phyloP scores from a whole-genome alignment of 2,329 filamentous ascomycete genomes.

The Lanzia echinophila region DNA sequence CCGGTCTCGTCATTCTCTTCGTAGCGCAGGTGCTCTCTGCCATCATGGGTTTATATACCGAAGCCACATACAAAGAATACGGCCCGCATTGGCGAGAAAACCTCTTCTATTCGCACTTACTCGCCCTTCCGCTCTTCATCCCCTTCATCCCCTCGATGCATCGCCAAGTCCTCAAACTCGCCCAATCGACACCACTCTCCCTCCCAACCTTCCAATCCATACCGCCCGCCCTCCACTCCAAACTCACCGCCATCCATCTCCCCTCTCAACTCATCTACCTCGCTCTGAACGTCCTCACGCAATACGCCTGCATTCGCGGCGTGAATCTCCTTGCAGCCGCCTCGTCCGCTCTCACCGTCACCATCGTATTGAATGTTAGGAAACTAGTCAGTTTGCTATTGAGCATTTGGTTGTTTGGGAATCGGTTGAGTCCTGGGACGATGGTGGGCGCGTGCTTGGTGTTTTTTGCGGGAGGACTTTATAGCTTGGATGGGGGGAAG shows the following conservation, averaged over 20 bases:
- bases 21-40: constrained; percentile 85
- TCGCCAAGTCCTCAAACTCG: constrained; percentile 57
- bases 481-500: constrained; percentile 60
- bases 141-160: constrained; percentile 62
- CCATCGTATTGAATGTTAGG: constrained; percentile 90
- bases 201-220: constrained; percentile 30
- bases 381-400: constrained; percentile 87
- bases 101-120: constrained; percentile 81
- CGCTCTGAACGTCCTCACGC: constrained; percentile 73
- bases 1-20: constrained; percentile 75
- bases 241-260: constrained; percentile 34
- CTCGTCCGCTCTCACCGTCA: constrained; percentile 88
- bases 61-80: constrained; percentile 79
- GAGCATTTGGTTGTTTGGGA: constrained; percentile 93
- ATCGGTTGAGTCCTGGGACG: constrained; percentile 69
- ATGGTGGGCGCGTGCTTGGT: constrained; percentile 76
- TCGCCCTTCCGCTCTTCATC: constrained; percentile 70
- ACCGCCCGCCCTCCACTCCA: constrained; percentile 34
- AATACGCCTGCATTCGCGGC: constrained; percentile 90
- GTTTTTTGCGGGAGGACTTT: constrained; percentile 84
- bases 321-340: constrained; percentile 90
- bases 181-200: constrained; percentile 54
- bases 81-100: constrained; percentile 93
- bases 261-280: constrained; percentile 69
- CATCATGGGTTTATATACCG: constrained; percentile 91